These are phyloP conservation scores for Entelexis paramagnoliae DNA, from an alignment of 1,139 yeast species.

Conservation along the genomic window DNA sequence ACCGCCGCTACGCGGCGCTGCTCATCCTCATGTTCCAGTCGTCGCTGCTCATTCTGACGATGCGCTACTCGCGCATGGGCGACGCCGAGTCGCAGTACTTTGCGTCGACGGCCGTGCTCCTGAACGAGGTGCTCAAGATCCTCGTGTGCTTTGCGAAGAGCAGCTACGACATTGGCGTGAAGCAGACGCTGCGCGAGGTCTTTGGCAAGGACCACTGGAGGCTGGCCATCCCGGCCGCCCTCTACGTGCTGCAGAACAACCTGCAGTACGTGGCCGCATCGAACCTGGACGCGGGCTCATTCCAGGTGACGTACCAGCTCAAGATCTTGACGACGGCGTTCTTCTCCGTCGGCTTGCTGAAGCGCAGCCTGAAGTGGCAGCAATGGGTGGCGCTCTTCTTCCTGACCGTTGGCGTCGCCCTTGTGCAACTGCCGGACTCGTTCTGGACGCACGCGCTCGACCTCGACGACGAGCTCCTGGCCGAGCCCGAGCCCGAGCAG, in stretches of 20 bases:
- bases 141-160: slow-evolving; percentile 29
- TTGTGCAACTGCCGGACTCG: slow-evolving; percentile 34
- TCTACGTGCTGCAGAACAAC: slow-evolving; percentile 36
- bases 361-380: slow-evolving; percentile 28
- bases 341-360: slow-evolving; percentile 35
- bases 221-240: slow-evolving; percentile 35
- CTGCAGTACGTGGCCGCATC: slow-evolving; percentile 38
- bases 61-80: slow-evolving; percentile 39
- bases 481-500: slow-evolving; percentile 21
- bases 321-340: slow-evolving; percentile 38
- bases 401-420: slow-evolving; percentile 35
- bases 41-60: slow-evolving; percentile 25
- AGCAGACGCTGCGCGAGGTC: slow-evolving; percentile 27
- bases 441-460: slow-evolving; percentile 19
- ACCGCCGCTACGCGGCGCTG: slow-evolving; percentile 20
- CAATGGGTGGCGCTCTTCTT: slow-evolving; percentile 35
- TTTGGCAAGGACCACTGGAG: slow-evolving; percentile 35
- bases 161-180: slow-evolving; percentile 25
- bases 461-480: slow-evolving; percentile 11
- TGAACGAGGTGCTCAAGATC: slow-evolving; percentile 36
- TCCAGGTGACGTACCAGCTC: slow-evolving; percentile 38
- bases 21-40: slow-evolving; percentile 25
- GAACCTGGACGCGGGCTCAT: slow-evolving; percentile 37
- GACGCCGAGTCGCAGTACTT: slow-evolving; percentile 29
- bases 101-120: slow-evolving; percentile 37